A percentile compares a stretch with the other conserved stretches of the same genome.
phyloP scores from a whole-genome alignment of 1,284 basidiomycete species.

The Ganoderma lingzhi region DNA sequence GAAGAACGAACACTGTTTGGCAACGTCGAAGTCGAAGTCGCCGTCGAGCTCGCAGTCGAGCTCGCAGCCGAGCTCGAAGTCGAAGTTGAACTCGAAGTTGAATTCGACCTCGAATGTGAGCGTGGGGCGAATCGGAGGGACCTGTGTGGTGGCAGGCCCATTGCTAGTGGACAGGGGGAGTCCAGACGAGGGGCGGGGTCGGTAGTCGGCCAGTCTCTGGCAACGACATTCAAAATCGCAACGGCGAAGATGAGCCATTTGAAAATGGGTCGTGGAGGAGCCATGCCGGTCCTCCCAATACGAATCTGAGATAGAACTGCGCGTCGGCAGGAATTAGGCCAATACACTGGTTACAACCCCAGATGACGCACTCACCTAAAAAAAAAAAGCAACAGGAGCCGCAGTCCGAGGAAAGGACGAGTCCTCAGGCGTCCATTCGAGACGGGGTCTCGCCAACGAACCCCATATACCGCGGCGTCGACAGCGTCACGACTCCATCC shows the following conservation, averaged over 20 bases:
- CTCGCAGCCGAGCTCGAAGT: neutral
- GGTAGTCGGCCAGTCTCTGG: neutral
- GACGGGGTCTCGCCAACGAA: neutral
- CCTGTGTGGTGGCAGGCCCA: neutral
- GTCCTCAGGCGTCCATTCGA: neutral
- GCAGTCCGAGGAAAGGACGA: neutral
- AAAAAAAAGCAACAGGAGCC: neutral
- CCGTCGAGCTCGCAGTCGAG: neutral
- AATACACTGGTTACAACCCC: neutral
- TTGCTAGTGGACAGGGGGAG: neutral
- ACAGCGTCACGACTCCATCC: neutral
- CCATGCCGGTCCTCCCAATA: neutral
- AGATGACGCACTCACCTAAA: neutral
- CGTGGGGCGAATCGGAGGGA: neutral
- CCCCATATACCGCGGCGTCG: neutral
- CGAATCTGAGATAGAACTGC: neutral
- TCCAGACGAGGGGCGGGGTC: neutral
- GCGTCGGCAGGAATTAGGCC: neutral
- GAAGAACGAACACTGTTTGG: neutral
- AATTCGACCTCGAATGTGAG: neutral
- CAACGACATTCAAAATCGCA: neutral
- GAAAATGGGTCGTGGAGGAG: neutral
- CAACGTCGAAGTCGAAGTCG: neutral
- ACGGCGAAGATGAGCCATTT: neutral
- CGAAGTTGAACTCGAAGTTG: too few species aligned